A percentile compares a stretch with the other conserved stretches of the same genome.
Evolutionary conservation across 257 asterid genomes (phyloP).

Genomic region (Primulina tabacum): DNA sequence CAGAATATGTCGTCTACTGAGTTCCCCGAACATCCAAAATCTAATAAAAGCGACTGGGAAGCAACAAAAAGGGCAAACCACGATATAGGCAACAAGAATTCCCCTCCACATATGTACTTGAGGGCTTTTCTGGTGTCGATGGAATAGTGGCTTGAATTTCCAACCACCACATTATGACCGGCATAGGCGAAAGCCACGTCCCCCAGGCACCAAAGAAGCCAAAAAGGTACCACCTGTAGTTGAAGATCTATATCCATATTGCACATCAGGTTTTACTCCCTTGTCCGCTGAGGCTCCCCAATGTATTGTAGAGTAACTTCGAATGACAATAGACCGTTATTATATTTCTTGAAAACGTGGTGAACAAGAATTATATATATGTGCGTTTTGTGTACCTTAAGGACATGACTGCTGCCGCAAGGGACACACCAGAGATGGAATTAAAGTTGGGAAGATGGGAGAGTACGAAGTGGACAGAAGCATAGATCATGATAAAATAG

Average conservation of each 20-base stretch:
- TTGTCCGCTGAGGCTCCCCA: slow-evolving; percentile 76
- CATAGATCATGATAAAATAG: slow-evolving; percentile 82
- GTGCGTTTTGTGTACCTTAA: slow-evolving; percentile 43
- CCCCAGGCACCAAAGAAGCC: slow-evolving; percentile 78
- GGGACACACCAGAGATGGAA: slow-evolving; percentile 78
- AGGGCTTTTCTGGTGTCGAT: slow-evolving; percentile 86
- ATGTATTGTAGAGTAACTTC: slow-evolving; percentile 84
- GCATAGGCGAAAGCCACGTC: slow-evolving; percentile 94
- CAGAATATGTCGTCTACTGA: slow-evolving; percentile 49
- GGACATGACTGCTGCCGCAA: slow-evolving; percentile 96
- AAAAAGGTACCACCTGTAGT: slow-evolving; percentile 55
- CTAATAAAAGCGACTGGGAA: slow-evolving; percentile 91
- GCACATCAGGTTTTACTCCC: slow-evolving; percentile 56
- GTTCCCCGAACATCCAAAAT: slow-evolving; percentile 69
- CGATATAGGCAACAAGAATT: slow-evolving; percentile 77
- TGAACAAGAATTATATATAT: neutral
- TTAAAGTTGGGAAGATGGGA: slow-evolving; percentile 93
- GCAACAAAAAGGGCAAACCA: slow-evolving; percentile 82
- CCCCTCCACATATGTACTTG: slow-evolving; percentile 95
- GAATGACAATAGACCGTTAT: slow-evolving; percentile 4
- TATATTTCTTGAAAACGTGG: neutral
- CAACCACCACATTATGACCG: slow-evolving; percentile 84
- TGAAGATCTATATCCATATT: slow-evolving; percentile 62
- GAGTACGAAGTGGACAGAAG: slow-evolving; percentile 88
- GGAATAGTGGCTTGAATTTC: slow-evolving; percentile 94